These are phyloP conservation scores for Pseudogymnoascus sp. DNA, from an alignment of 2,329 filamentous ascomycete genomes.

Conservation along the genomic window DNA sequence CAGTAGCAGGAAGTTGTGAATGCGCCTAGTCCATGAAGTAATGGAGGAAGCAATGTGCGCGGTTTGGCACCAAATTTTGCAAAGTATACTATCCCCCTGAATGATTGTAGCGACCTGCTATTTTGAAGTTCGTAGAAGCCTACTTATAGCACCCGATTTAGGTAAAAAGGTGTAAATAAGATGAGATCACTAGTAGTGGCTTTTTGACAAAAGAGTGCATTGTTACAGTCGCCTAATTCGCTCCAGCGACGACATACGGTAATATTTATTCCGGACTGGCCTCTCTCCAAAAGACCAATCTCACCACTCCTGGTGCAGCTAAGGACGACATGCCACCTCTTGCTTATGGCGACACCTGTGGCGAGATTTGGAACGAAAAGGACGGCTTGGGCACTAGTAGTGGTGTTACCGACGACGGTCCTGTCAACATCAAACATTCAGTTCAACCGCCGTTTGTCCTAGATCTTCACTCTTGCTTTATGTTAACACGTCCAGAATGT, in stretches of 20 bases:
- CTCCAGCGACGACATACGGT: slow-evolving; percentile 2
- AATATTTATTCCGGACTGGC: slow-evolving; percentile 11
- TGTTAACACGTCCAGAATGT: slow-evolving; percentile 30
- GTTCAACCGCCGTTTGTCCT: slow-evolving; percentile 54
- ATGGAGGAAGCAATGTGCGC: no score
- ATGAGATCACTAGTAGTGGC: no score
- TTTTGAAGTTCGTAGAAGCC: no score
- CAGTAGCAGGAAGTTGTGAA: neutral
- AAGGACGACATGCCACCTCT: slow-evolving; percentile 28
- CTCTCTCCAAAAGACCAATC: slow-evolving; percentile 20
- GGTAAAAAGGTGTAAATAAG: no score
- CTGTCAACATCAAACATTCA: slow-evolving; percentile 75
- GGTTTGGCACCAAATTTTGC: no score
- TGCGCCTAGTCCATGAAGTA: neutral
- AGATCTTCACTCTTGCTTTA: slow-evolving; percentile 58
- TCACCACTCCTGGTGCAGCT: slow-evolving; percentile 16
- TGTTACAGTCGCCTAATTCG: slow-evolving; percentile 10
- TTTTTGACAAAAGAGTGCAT: no score
- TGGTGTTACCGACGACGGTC: slow-evolving; percentile 47
- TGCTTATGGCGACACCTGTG: slow-evolving; percentile 33
- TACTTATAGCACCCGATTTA: no score
- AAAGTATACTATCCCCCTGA: no score
- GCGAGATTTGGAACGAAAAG: slow-evolving; percentile 31
- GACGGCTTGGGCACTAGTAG: slow-evolving; percentile 28
- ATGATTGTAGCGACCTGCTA: no score